Conservation (phyloP, 805 yeast genomes). For the Candida ortonii region DNA sequence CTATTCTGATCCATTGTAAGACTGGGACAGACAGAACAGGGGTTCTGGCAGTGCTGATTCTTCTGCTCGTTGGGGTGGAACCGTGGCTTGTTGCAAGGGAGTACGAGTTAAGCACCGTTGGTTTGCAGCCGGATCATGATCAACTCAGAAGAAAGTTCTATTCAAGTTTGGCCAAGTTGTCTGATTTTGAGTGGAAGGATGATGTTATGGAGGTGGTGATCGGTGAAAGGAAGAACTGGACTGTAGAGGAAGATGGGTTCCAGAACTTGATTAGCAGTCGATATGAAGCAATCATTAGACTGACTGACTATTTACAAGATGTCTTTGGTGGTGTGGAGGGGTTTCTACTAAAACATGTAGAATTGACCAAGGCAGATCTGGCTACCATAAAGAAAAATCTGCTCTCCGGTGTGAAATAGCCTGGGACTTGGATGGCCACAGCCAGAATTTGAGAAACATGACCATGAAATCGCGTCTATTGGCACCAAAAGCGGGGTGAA, state of each 20-base stretch:
- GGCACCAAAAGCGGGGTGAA: background rate
- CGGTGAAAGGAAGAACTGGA: slow-evolving; percentile 41
- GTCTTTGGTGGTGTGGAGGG: slow-evolving; percentile 53
- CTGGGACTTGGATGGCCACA: no score
- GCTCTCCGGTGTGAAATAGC: slow-evolving; percentile 3
- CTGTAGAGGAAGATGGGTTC: slow-evolving; percentile 50
- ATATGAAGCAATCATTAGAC: slow-evolving; percentile 66
- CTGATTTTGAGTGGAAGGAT: slow-evolving; percentile 18
- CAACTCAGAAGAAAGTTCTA: slow-evolving; percentile 36
- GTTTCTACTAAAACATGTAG: slow-evolving; percentile 44
- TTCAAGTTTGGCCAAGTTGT: slow-evolving; percentile 27
- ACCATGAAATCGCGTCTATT: slow-evolving; percentile 1
- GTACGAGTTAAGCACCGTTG: slow-evolving; percentile 70
- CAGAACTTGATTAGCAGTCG: slow-evolving; percentile 58
- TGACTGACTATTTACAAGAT: slow-evolving; percentile 50
- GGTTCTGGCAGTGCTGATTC: slow-evolving; percentile 61
- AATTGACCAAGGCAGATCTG: slow-evolving; percentile 45
- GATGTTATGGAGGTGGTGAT: slow-evolving; percentile 27
- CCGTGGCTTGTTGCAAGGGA: slow-evolving; percentile 65
- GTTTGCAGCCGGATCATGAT: slow-evolving; percentile 51
- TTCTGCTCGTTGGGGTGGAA: slow-evolving; percentile 64
- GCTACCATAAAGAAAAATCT: slow-evolving; percentile 21
- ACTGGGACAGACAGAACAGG: slow-evolving; percentile 91
- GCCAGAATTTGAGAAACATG: no score
- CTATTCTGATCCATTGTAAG: slow-evolving; percentile 70